These are phyloP conservation scores for Eimeria necatrix DNA, from an alignment of 169 alveolate species.

Conservation along the genomic window DNA sequence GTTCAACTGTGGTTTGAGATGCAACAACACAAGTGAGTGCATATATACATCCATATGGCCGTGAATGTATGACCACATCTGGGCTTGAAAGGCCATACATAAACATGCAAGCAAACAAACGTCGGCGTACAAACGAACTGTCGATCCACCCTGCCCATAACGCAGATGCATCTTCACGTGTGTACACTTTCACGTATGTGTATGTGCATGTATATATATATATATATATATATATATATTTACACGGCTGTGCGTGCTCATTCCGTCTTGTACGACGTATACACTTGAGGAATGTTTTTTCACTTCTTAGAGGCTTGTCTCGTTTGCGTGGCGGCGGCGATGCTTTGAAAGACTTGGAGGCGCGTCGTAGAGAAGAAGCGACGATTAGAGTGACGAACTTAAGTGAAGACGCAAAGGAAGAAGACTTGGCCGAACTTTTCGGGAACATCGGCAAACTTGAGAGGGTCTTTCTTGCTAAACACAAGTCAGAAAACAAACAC, in stretches of 20 bases:
- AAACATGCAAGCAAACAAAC: no score
- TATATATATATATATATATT: neutral
- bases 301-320: neutral
- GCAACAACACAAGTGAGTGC: no score
- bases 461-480: constrained; percentile 92
- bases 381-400: constrained; percentile 94
- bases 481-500: constrained; percentile 83
- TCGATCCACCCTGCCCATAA: no score
- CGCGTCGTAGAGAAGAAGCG: constrained; percentile 89
- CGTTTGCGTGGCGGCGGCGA: constrained; percentile 50
- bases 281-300: neutral
- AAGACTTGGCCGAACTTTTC: constrained; percentile 91
- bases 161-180: no score
- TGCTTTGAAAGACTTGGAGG: constrained; percentile 65
- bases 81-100: no score
- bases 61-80: no score
- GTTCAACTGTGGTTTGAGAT: no score
- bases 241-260: neutral
- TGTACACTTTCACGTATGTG: neutral
- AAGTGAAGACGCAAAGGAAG: constrained; percentile 93
- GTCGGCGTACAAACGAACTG: no score
- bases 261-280: neutral
- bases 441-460: constrained; percentile 92
- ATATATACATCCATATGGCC: no score
- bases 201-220: neutral